Base-by-base conservation (phyloP, 768 basidiomycete species). In the Cubamyces sp. region DNA sequence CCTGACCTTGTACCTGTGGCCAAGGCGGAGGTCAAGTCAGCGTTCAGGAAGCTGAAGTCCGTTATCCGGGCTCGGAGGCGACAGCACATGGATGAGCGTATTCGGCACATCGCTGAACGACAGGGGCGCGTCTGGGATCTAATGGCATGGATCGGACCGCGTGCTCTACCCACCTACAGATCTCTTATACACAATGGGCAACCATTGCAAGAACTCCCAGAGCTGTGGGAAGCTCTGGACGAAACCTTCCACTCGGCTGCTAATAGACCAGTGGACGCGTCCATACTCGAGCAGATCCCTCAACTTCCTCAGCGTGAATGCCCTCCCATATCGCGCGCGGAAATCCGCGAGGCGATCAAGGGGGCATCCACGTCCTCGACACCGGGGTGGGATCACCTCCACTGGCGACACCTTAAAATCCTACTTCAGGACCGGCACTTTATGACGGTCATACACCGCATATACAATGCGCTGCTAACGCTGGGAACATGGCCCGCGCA, bases 381-480 rank as follows among this genome's bases (percentile, higher is more conserved):
- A 14, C 59, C 68, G 16, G 64, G 64, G 2, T 60, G 62, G n/a
- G 64, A 66, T 21, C 26, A 64, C 42, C 39, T 57, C 6, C 39
- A 52, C 15, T 67, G 68, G 64, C 41, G 40, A 9, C 60, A 45
- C 40, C 47, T 60, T 3, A 68, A 68, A 41, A 19, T 59, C 3
- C 50, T 61, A 12, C 7, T 61, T 18, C 9, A 16, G 2, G 25
- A 40, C 34, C 3, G 9, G 3, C 48, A 49, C 19, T 25, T 60
- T 25, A 12, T n/a, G 7, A 0, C 3, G 23, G 8, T 3, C 37
- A 7, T 46, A 2, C 37, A 16, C 21, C 6, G 21, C 5, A 50
- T 66, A 41, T 67, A 65, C 46, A 64, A 68, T 40, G 57, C 55
- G 1, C 60, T 54, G 51, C 23, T 72, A 6, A 0, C 43, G 11